Base-by-base conservation (phyloP, 768 basidiomycete genomes). In the Pholiota conissans region DNA sequence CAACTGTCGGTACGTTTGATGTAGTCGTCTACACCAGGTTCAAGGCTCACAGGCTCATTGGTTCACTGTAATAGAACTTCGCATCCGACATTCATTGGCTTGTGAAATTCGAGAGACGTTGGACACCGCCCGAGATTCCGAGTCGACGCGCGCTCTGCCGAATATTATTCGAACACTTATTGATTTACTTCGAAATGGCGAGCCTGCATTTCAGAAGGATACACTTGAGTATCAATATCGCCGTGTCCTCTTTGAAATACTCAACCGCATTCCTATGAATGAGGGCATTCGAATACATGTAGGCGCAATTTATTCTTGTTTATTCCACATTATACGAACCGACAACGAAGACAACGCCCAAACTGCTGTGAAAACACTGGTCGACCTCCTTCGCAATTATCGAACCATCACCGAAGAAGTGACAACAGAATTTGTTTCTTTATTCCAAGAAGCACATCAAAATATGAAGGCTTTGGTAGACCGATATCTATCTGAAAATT, bases 301-400 rank as follows among this genome's bases (percentile, higher is more conserved):
- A 16, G 74, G 80, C 13, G 69, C 80, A 2, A 82, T 98, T 45
- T 90, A 91, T 69, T 79, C 79, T 54, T 87, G 93, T 52, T 86
- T 97, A 85, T 79, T 98, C 34, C 81, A 92, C 60, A 78, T 94
- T 52, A 79, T 98, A 28, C 87, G 90, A 24, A 77, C 84, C 62
- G 97, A 99, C 76, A 98, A 97, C 69, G 97, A 99, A 73, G 97
- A 99, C 69, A 95, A 95, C 67, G 97, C 92, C 2, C 81, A 89
- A 29, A 81, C 87, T 2, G 90, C 89, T 55, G 93, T 95, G 81
- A 98, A 98, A 74, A 90, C 87, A 55, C 80, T 97, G 66, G 88
- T 93, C 57, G 96, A 99, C 73, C 79, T 95, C 20, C 84, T 91
- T 66, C 85, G 96, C 49, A 84, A 81, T 50, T 91, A 90, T 69